Evolutionary conservation across 495 filamentous ascomycete genomes (phyloP).

Genomic region (Elaphomyces granulatus): DNA sequence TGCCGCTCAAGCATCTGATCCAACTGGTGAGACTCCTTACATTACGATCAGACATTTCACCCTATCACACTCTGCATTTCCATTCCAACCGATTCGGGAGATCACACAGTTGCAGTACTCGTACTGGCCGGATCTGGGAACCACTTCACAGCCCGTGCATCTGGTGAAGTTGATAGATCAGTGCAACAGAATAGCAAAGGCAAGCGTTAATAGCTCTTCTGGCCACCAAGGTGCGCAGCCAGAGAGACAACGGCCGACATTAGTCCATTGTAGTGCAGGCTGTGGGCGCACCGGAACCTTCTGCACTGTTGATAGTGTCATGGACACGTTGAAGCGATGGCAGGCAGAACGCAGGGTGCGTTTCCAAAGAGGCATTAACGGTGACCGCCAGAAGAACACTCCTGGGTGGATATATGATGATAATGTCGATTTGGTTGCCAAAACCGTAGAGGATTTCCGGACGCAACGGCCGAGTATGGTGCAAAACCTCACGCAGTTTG

Average conservation of each 20-base stretch:
- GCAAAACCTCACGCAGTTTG: constrained; percentile 85
- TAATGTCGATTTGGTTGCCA: constrained; percentile 61
- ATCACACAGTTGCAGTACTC: constrained; percentile 92
- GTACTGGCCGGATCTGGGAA: constrained; percentile 91
- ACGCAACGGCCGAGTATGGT: constrained; percentile 90
- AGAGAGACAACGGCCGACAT: constrained; percentile 43
- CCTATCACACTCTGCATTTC: constrained; percentile 57
- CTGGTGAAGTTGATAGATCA: constrained; percentile 78
- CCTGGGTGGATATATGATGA: constrained; percentile 40
- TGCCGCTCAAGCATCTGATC: constrained; percentile 9
- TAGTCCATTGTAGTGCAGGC: constrained; percentile 92
- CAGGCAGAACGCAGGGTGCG: constrained; percentile 17
- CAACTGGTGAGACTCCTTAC: constrained; percentile 45
- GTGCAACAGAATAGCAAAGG: constrained; percentile 42
- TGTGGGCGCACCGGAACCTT: constrained; percentile 94
- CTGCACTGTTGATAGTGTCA: constrained; percentile 87
- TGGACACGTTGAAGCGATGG: constrained; percentile 84
- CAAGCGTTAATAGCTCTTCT: constrained; percentile 22
- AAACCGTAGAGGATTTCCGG: constrained; percentile 80
- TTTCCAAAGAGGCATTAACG: constrained; percentile 14
- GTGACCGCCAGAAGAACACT: constrained; percentile 31
- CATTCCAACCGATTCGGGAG: constrained; percentile 78
- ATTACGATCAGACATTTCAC: constrained; percentile 81
- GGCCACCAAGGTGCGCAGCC: constrained; percentile 39
- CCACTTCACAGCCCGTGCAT: constrained; percentile 76